phyloP scores from a whole-genome alignment of 345 rosid genomes.

The Lumnitzera littorea region DNA sequence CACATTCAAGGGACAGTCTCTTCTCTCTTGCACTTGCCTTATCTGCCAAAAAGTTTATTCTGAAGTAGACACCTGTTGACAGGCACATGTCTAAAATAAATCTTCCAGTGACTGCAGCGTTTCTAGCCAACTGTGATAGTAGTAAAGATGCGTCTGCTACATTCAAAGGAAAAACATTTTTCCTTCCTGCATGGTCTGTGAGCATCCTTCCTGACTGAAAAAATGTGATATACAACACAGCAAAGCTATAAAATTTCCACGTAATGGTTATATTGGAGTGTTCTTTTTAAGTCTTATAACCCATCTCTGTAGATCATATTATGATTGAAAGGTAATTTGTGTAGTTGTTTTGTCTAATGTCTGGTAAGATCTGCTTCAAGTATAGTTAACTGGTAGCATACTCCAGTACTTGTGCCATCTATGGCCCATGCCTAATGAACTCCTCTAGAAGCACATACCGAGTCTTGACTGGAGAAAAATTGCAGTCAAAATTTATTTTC shows the following conservation, averaged over 20 bases:
- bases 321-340: not conserved
- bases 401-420: not conserved
- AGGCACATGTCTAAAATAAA: constrained; percentile 59
- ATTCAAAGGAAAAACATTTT: constrained; percentile 39
- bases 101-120: constrained; percentile 44
- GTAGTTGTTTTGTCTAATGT: constrained; percentile 1
- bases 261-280: too few relatives aligned
- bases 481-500: too few relatives aligned
- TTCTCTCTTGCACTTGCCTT: too few relatives aligned
- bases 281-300: too few relatives aligned
- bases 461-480: too few relatives aligned
- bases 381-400: not conserved
- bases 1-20: too few relatives aligned
- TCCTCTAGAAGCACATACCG: too few relatives aligned
- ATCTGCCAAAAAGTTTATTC: not conserved
- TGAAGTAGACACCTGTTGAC: not conserved
- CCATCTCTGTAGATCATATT: not conserved
- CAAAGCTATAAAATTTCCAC: constrained; percentile 27
- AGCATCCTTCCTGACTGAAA: constrained; percentile 67
- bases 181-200: constrained; percentile 69
- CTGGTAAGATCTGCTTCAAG: not conserved
- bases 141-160: constrained; percentile 33
- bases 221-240: constrained; percentile 50
- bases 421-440: too few relatives aligned
- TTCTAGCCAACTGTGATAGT: constrained; percentile 51